These are phyloP conservation scores for Lactarius psammicola DNA, from an alignment of 768 basidiomycete species.

Conservation along the genomic window DNA sequence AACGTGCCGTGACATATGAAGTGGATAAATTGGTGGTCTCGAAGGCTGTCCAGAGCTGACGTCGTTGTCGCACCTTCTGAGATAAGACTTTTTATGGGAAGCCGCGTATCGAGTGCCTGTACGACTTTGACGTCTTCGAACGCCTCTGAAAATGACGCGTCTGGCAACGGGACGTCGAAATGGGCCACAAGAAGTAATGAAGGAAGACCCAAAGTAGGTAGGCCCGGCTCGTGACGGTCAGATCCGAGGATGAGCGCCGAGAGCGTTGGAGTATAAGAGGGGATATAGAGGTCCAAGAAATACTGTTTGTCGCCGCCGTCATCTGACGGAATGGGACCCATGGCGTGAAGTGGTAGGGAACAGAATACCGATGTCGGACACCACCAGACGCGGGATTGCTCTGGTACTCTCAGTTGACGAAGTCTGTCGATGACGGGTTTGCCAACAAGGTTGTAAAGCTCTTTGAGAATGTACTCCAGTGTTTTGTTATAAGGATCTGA, in stretches of 20 bases:
- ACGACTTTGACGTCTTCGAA: not conserved
- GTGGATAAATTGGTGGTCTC: not conserved
- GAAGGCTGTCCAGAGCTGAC: not conserved
- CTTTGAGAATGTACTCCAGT: not conserved
- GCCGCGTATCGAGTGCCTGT: not conserved
- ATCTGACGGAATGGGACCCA: not conserved
- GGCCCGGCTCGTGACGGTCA: not conserved
- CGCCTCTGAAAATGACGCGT: not conserved
- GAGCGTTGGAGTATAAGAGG: not conserved
- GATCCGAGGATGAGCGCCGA: not conserved
- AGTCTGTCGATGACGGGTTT: not conserved
- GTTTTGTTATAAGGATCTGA: not conserved
- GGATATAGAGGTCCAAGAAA: not conserved
- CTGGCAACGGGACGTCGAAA: not conserved
- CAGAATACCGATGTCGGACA: not conserved
- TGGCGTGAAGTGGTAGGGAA: not conserved
- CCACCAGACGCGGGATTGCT: not conserved
- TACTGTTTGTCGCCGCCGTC: not conserved
- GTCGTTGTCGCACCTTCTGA: not conserved
- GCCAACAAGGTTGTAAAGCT: not conserved
- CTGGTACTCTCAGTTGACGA: not conserved
- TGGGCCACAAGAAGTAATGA: not conserved
- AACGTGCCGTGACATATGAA: not conserved
- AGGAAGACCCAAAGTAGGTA: not conserved
- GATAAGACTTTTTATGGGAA: not conserved